Evolutionary conservation across 805 yeast genomes (phyloP), one percentile per base, ranked within the genome.

Genomic region (Saturnispora serradocipensis): DNA sequence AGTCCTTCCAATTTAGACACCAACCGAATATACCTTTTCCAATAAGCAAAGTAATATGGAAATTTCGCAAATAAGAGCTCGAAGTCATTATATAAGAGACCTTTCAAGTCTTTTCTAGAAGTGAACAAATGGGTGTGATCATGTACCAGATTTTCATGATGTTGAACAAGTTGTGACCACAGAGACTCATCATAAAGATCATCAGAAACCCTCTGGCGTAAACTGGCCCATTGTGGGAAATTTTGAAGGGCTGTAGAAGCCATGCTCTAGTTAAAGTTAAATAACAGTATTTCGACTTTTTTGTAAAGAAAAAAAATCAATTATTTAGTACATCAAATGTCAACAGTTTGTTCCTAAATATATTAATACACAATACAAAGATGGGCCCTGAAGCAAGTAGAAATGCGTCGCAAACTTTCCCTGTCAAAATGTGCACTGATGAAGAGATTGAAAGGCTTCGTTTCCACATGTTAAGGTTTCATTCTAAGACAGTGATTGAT

Each of bases 1-100:
- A 76, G 61, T 0, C 88, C 89, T 56, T 73, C 72, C 39, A 82
- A 53, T 55, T 82, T 80, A 55, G 75, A 80, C 52, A 74, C 78
- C 2, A 84, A 60, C 0, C 81, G 71, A 52, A 76, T 76, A 61
- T 73, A 83, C 50, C 73, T 72, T 60, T 78, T 80, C 93, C 93
- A 86, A 59, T 78, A 76, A 8, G 72, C 75, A n/a, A 73, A 68
- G 18, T 81, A 66, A 50, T 76, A 71, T 0, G 93, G 93, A 56
- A 75, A 84, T 49, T 75, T 66, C 0, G 65, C 53, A n/a, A 86
- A 61, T 2, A 83, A 60, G 27, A 67, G 68, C 18, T 67, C 66
- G 49, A 76, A 72, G 18, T 74, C 71, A 1, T 50, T 45, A 20
- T 52, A 56, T 1, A 68, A 51, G 5, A 59, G 32, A 0, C 15